Conservation (phyloP, 495 filamentous ascomycete species). For the Penicillium pancosmium region DNA sequence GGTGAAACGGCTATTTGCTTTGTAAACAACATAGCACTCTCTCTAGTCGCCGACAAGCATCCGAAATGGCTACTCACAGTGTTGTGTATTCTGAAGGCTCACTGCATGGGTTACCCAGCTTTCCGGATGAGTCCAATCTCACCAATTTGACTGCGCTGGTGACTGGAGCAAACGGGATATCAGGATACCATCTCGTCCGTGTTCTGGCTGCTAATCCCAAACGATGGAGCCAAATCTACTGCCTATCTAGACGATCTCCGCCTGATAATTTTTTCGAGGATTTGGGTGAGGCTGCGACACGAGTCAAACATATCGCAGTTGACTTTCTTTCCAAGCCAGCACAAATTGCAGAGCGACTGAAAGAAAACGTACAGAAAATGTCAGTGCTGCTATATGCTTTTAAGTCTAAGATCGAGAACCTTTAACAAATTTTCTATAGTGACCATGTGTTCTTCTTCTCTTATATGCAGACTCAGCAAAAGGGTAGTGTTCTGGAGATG, state of each 20-base stretch:
- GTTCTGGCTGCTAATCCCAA: conserved; percentile 42
- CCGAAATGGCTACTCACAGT: not conserved
- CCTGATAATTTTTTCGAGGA: conserved; percentile 21
- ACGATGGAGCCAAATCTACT: conserved; percentile 54
- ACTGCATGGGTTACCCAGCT: conserved; percentile 4
- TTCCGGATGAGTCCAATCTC: not conserved
- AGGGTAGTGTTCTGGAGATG: conserved; percentile 3
- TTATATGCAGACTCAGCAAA: conserved; percentile 48
- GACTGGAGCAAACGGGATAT: conserved; percentile 54
- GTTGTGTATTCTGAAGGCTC: conserved; percentile 2
- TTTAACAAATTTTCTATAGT: not conserved
- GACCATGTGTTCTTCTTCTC: conserved; percentile 58
- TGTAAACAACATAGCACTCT: too few relatives aligned
- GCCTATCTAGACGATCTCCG: conserved; percentile 43
- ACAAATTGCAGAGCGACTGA: conserved; percentile 33
- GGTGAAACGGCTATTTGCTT: too few relatives aligned
- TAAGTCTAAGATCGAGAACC: not conserved
- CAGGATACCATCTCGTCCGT: conserved; percentile 48
- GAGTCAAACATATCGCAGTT: conserved; percentile 45
- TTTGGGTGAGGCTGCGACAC: conserved; percentile 1
- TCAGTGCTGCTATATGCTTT: not conserved
- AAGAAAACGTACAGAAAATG: not conserved
- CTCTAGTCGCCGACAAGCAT: not conserved
- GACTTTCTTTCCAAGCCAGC: conserved; percentile 45
- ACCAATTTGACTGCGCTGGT: conserved; percentile 51